Base-by-base conservation (phyloP, 768 basidiomycete species). In the Xanthoconium purpureum region DNA sequence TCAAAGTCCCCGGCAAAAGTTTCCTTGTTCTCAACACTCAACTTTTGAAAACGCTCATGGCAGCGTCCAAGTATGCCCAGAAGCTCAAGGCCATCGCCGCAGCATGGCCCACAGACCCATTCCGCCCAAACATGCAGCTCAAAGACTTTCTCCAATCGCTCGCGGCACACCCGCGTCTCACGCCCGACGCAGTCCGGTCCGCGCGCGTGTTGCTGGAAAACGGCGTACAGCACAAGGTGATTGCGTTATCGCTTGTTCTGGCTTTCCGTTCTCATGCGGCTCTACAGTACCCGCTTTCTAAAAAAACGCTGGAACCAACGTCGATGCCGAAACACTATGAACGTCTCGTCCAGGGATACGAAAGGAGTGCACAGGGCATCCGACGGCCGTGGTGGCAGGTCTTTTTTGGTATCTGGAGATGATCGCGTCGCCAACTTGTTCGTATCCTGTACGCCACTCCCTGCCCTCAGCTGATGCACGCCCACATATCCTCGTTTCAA, bases 351-450 rank as follows among this genome's bases (percentile, higher is more conserved):
- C 87, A 89, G 62, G 90, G 83, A 6, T 84, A 86, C 58, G 84
- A 89, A 56, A 88, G 87, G 72, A 88, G 87, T 62, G 80, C 83
- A 12, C 75, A 84, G 64, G 90, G 90, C n/a, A 87, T 90, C 43
- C 80, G 80, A 35, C 76, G 90, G 52, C 88, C 90, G 3, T 85
- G 86, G 86, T 92, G 90, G 90, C 90, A 92, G 69, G 73, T 87
- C 42, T 88, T 92, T 70, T 85, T 92, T 61, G 82, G 82, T 38
- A 77, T 90, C 56, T 90, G 89, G 88, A 62, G 57, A 58, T 71
- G 58, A 35, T 20, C 13, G 29, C 24, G 4, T 24, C 24, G 24
- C 24, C 24, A 24, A 24, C 4, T 24, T 4, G 24, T 24, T 24
- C 4, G 5, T 11, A 20, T 30, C 40, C n/a, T 45, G 17, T 24